phyloP scores from a whole-genome alignment of 1,284 basidiomycete genomes.

The Erythrobasidium hasegawianum region DNA sequence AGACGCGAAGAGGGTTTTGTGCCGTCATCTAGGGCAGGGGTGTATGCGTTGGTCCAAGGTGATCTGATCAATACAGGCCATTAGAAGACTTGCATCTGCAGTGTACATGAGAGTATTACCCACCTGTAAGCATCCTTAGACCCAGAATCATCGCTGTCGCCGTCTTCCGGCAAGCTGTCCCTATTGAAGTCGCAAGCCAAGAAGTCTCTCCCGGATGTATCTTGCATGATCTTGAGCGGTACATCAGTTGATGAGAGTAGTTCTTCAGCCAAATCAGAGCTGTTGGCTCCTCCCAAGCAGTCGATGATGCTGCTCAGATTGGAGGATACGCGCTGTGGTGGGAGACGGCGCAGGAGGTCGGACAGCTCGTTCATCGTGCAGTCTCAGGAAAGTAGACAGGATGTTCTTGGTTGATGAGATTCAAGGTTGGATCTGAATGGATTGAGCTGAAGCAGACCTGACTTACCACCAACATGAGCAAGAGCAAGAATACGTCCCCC shows the following conservation, averaged over 20 bases:
- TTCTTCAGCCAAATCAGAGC: slow-evolving; percentile 80
- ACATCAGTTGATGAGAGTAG: slow-evolving; percentile 92
- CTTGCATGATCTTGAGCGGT: slow-evolving; percentile 76
- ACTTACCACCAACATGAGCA: too few species aligned
- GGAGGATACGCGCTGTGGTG: slow-evolving; percentile 82
- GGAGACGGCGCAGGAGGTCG: slow-evolving; percentile 90
- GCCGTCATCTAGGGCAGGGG: slow-evolving; percentile 80
- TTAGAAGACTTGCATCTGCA: not conserved
- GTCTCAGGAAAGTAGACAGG: too few species aligned
- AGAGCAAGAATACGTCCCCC: too few species aligned
- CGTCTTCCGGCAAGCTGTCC: slow-evolving; percentile 61
- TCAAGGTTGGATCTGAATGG: too few species aligned
- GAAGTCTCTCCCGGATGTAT: slow-evolving; percentile 80
- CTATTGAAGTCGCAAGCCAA: slow-evolving; percentile 97
- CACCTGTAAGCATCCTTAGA: slow-evolving; percentile 77
- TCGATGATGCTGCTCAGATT: slow-evolving; percentile 78
- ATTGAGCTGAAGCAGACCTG: too few species aligned
- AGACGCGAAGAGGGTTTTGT: slow-evolving; percentile 78
- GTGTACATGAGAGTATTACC: too few species aligned
- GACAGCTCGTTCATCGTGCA: slow-evolving; percentile 22
- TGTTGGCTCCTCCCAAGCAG: slow-evolving; percentile 52
- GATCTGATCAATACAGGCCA: slow-evolving; percentile 58
- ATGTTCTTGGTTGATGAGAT: too few species aligned
- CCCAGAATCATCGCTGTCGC: slow-evolving; percentile 2
- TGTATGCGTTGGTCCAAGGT: slow-evolving; percentile 95